Evolutionary conservation across 805 yeast genomes (phyloP), one percentile per base, ranked within the genome.

Genomic region (Hanseniaspora pseudoguilliermondii): DNA sequence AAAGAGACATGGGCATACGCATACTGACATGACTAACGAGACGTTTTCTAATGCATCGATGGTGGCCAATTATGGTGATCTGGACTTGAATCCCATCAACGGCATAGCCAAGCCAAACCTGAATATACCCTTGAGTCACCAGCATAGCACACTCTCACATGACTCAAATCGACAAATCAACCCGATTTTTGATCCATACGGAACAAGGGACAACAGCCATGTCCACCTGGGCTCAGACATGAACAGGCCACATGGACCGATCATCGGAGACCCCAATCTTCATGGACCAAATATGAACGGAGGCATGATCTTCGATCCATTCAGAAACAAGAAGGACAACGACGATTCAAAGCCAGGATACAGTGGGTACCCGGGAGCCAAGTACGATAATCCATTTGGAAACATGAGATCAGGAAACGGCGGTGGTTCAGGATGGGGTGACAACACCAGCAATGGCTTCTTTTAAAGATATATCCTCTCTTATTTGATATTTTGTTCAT

Each of bases 271-370:
- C 21, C 25, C 23, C 16, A n/a, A 23, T 10, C 42, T 29, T 23
- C 21, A 40, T 20, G 47, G 47, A 13, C 35, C 42, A 9, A 29
- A 40, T 8, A 23, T 10, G 16, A 20, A 57, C 41, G 50, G 47
- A 15, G 71, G 71, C 1, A 68, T 69, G 71, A 59, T 61, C 13
- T 65, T 65, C 55, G 69, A 68, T 58, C 71, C 71, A 4, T 58
- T 64, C 16, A 59, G 58, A 36, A 57, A 38, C 21, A 54, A 16
- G 23, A 58, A 49, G 55, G 47, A 39, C 10, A 39, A 43, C 21
- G 32, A 55, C 21, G 21, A 47, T 16, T 18, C 47, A 6, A 44
- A 44, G n/a, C 57, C 58, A 6, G 58, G 55, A 13, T 57, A 57
- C 11, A 57, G 61, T 15, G 57, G 57, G 16, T 60, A 66, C 11